Percentiles rank a stretch among this genome's conserved stretches.
phyloP scores from a whole-genome alignment of 257 asterid species.

The Cinchona pubescens region DNA sequence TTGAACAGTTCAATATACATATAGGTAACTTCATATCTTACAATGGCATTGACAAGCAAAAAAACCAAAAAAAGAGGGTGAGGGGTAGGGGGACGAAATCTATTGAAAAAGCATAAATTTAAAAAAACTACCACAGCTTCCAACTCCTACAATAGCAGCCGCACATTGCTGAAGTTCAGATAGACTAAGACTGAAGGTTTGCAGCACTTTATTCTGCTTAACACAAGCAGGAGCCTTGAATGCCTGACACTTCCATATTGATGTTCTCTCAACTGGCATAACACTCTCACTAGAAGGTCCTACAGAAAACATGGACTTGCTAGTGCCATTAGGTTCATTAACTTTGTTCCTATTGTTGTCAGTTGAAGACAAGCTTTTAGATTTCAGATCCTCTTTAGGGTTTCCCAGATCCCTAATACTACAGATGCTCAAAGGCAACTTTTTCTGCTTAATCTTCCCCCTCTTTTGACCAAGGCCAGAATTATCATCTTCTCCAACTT shows the following conservation, averaged over 20 bases:
- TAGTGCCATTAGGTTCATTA: slow-evolving; percentile 17
- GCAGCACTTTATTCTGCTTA: slow-evolving; percentile 73
- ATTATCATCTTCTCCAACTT: slow-evolving; percentile 38
- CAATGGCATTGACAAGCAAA: slow-evolving; percentile 43
- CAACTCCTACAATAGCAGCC: slow-evolving; percentile 43
- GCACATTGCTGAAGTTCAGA: slow-evolving; percentile 27
- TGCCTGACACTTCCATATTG: slow-evolving; percentile 78
- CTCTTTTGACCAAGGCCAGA: slow-evolving; percentile 54
- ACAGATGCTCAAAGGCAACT: slow-evolving; percentile 80
- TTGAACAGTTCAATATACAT: slow-evolving; percentile 51
- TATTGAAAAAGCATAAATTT: slow-evolving; percentile 31
- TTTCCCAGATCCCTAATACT: slow-evolving; percentile 63
- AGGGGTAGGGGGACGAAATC: slow-evolving; percentile 20
- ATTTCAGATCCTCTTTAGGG: slow-evolving; percentile 50
- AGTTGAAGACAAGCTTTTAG: slow-evolving; percentile 27
- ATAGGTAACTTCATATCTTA: slow-evolving; percentile 38
- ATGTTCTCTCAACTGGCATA: slow-evolving; percentile 49
- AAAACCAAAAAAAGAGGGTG: slow-evolving; percentile 2
- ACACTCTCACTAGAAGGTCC: slow-evolving; percentile 37
- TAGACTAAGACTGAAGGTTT: slow-evolving; percentile 67
- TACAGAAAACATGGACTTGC: slow-evolving; percentile 39
- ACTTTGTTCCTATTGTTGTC: slow-evolving; percentile 23
- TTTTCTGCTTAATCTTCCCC: slow-evolving; percentile 73
- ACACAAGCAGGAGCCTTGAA: slow-evolving; percentile 68
- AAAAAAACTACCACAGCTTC: slow-evolving; percentile 40